Conservation (phyloP, 345 rosid genomes). For the Sisymbrium altissimum region DNA sequence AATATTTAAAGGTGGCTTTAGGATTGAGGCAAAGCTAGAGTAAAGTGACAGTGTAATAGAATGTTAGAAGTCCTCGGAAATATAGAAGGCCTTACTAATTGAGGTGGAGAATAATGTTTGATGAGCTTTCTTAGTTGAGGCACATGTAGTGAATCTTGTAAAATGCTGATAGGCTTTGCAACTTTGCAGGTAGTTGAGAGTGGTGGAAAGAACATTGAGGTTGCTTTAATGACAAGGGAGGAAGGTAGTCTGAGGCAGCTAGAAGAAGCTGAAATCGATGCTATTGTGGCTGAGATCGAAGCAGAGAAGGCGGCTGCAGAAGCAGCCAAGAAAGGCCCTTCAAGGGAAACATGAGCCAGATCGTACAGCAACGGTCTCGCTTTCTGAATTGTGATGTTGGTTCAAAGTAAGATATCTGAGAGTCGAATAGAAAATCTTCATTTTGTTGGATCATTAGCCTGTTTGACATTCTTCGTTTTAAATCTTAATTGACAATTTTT, state of each 20-base stretch:
- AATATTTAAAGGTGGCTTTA: neutral
- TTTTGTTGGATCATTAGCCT: slow-evolving; percentile 17
- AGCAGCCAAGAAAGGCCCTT: slow-evolving; percentile 93
- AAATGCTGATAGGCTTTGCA: neutral
- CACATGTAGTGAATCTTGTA: neutral
- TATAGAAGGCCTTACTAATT: neutral
- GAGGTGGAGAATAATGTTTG: neutral
- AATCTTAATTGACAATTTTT: neutral
- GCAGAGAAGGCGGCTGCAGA: slow-evolving; percentile 98
- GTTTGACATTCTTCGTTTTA: slow-evolving; percentile 14
- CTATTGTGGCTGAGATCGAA: slow-evolving; percentile 85
- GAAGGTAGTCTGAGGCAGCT: slow-evolving; percentile 64
- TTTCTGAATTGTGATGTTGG: neutral
- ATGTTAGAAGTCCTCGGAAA: neutral
- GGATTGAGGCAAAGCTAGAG: neutral
- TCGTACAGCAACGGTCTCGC: neutral
- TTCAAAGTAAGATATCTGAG: slow-evolving; percentile 4
- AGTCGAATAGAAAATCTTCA: slow-evolving; percentile 5
- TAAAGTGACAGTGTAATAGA: neutral
- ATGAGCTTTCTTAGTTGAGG: neutral
- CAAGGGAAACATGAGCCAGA: slow-evolving; percentile 43
- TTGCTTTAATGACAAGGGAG: slow-evolving; percentile 88
- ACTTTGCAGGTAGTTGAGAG: slow-evolving; percentile 79
- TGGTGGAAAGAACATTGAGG: slow-evolving; percentile 97
- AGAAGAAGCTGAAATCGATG: slow-evolving; percentile 88